phyloP scores from a whole-genome alignment of 1,139 yeast species.

The Diutina ranongensis region DNA sequence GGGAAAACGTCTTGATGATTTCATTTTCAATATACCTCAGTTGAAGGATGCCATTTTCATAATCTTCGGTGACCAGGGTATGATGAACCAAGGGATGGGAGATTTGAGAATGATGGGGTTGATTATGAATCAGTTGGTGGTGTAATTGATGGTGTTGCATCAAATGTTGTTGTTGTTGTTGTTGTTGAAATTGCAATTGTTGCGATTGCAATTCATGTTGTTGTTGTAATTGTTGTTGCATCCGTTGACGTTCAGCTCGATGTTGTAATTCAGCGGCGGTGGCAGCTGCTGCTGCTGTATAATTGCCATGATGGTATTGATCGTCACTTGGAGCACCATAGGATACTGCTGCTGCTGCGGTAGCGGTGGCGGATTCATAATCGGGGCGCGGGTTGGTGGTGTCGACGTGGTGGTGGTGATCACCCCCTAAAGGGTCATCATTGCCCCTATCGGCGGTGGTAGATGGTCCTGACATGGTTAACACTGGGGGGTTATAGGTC shows the following conservation, averaged over 20 bases:
- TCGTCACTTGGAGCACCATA: constrained; percentile 11
- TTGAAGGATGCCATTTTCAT: constrained; percentile 11
- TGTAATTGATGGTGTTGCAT: constrained; percentile 10
- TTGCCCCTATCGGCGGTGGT: constrained; percentile 23
- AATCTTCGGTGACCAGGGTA: constrained; percentile 6
- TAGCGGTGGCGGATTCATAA: constrained; percentile 11
- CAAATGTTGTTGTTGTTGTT: constrained; percentile 9
- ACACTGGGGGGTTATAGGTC: constrained; percentile 1
- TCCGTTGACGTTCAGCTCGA: constrained; percentile 7
- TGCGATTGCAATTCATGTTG: constrained; percentile 10
- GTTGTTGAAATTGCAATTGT: constrained; percentile 10
- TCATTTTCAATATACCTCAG: constrained; percentile 32
- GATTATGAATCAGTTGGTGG: constrained; percentile 9
- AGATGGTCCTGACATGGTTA: constrained; percentile 17
- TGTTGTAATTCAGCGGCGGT: constrained; percentile 4
- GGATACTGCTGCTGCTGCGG: constrained; percentile 12
- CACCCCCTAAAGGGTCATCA: constrained; percentile 10
- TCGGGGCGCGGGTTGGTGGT: constrained; percentile 10
- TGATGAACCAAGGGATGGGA: constrained; percentile 10
- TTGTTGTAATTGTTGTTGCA: constrained; percentile 8
- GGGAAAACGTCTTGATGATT: constrained; percentile 33
- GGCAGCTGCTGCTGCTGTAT: constrained; percentile 11
- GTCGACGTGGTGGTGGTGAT: constrained; percentile 10
- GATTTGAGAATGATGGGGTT: constrained; percentile 10
- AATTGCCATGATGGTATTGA: constrained; percentile 10